Percentiles rank a stretch among this genome's conserved stretches.
Conservation (phyloP, 345 rosid species). For the Syzygium jambos region DNA sequence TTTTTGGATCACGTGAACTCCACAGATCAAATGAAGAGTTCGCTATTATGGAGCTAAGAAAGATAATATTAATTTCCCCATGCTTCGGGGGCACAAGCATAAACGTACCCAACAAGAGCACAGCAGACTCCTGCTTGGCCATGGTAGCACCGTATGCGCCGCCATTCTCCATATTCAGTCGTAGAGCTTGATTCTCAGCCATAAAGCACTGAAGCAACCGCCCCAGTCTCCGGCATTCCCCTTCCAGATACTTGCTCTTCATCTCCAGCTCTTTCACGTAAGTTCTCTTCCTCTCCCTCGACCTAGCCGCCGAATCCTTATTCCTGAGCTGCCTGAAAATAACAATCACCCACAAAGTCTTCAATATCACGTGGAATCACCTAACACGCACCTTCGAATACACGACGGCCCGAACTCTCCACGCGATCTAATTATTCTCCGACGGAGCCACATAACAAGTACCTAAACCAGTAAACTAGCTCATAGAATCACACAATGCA, state of each 20-base stretch:
- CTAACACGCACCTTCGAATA: background rate
- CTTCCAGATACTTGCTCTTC: conserved; percentile 74
- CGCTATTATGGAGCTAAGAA: background rate
- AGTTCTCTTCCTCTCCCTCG: conserved; percentile 86
- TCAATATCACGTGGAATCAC: background rate
- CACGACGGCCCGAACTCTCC: background rate
- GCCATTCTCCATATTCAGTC: conserved; percentile 39
- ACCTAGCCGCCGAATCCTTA: conserved; percentile 80
- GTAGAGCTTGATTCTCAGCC: conserved; percentile 82
- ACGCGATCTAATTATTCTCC: background rate
- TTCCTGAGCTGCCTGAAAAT: conserved; percentile 71
- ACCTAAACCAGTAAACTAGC: background rate
- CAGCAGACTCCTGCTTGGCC: conserved; percentile 52
- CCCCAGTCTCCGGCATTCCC: conserved; percentile 75
- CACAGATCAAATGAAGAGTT: background rate
- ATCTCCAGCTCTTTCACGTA: conserved; percentile 69
- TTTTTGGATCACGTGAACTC: background rate
- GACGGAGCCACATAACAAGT: background rate
- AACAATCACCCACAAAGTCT: background rate
- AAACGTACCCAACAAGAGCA: conserved; percentile 1
- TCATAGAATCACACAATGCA: background rate
- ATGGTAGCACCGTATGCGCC: conserved; percentile 47
- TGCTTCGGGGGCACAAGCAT: background rate
- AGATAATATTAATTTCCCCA: background rate
- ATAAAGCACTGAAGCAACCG: conserved; percentile 59